Conservation (phyloP, 768 basidiomycete species). For the Nidularia pulvinata region DNA sequence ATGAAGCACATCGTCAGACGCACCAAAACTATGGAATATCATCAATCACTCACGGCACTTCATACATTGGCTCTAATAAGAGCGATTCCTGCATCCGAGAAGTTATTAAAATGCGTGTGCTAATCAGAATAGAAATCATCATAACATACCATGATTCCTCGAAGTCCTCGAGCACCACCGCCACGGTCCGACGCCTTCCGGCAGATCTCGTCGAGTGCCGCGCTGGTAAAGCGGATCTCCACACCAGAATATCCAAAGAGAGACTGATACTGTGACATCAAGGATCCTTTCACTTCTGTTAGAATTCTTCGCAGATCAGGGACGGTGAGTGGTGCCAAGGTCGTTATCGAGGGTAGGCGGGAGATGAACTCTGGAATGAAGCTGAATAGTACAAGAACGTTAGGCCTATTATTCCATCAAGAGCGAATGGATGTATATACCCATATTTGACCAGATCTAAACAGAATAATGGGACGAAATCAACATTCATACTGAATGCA, state of each 20-base stretch:
- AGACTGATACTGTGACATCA: constrained; percentile 87
- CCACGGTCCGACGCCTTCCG: constrained; percentile 76
- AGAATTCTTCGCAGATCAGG: constrained; percentile 87
- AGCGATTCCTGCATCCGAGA: constrained; percentile 61
- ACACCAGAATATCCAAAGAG: constrained; percentile 84
- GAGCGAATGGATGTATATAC: constrained; percentile 23
- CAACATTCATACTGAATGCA: background rate
- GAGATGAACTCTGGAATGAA: constrained; percentile 97
- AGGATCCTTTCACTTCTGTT: constrained; percentile 89
- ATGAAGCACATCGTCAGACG: constrained; percentile 21
- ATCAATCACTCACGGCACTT: constrained; percentile 70
- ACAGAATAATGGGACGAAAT: constrained; percentile 2
- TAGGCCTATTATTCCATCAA: background rate
- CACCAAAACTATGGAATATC: constrained; percentile 1
- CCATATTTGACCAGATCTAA: constrained; percentile 87
- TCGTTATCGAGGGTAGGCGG: constrained; percentile 89
- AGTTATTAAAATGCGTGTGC: background rate
- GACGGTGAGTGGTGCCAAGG: constrained; percentile 77
- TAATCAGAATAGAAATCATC: background rate
- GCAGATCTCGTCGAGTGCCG: constrained; percentile 83
- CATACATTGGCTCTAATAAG: constrained; percentile 90
- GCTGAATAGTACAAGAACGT: constrained; percentile 27
- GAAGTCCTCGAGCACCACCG: constrained; percentile 87
- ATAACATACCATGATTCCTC: constrained; percentile 78
- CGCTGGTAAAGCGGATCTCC: constrained; percentile 84